Base-by-base conservation (phyloP, 768 basidiomycete genomes). In the Russula griseocarnosa region DNA sequence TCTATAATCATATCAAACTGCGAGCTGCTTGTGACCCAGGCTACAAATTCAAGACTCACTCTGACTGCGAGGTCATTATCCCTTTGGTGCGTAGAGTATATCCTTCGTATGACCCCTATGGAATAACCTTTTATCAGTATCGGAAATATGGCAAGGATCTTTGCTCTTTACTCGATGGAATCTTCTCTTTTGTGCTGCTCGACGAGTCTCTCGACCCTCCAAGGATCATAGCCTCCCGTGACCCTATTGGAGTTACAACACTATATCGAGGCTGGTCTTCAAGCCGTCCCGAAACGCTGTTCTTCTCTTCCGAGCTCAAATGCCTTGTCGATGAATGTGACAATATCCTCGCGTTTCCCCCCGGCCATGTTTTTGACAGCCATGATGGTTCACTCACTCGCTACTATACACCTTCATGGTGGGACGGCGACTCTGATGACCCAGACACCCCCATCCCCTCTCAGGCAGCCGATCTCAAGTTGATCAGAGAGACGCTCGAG, bases 171-270 rank as follows among this genome's bases (percentile, higher is more conserved):
- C 87, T 99, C 63, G 97, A 99, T 73, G 97, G 97, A 68, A 96
- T 99, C 92, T 99, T 99, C 79, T 94, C 96, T 2, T 99, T 98
- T 72, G 90, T 98, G 67, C 83, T 98, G 51, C 81, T 98, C 63
- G 97, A 99, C 76, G 93, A 95, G 73, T 91, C 93, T 14, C 88
- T 90, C 63, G 79, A 88, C 0, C 96, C 96, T 10, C 81, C 93
- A 26, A 86, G 96, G 60, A 79, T 99, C 66, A 94, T 99, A 70
- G 97, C 95, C 64, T 94, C 94, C 5, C 90, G 97, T 42, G 97
- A 99, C 73, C 94, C 97, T 28, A 87, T 99, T 71, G 97, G 97
- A 26, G 93, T 98, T 74, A 98, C 97, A 56, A 98, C 97, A n/a
- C 81, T 99, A 10, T 99, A 98, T 76, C 94, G 96, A 77, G 97